Base-by-base conservation (phyloP, 371 early-diverging fungal species). In the Rozella allomycis region DNA sequence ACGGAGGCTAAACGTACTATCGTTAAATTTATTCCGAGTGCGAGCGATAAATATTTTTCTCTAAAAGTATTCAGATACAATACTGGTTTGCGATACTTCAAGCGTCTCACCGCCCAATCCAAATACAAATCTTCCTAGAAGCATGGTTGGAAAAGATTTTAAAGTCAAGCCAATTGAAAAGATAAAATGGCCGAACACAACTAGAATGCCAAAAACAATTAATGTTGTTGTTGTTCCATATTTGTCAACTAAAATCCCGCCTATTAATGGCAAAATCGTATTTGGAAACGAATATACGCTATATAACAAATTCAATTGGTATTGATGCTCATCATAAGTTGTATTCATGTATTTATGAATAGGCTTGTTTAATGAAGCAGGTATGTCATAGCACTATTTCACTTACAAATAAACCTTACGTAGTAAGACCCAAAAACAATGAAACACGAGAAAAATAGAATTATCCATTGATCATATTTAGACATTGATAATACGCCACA, bases 101-200 rank as follows among this genome's bases (percentile, higher is more conserved):
- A 74, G 56, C 25, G 61, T 57, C 38, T 73, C 77, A 16, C 74
- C 72, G 2, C 77, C 79, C 3, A 76, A 49, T 10, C 77, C 79
- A 46, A 70, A 66, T 3, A 75, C 26, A 17, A 70, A 35, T 4
- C 77, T 55, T 11, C 77, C 79, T 10, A 57, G 25, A 3, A 70
- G 34, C 62, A 75, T 64, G 1, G 54, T 19, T 31, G 39, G 33
- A 35, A 71, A 65, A 29, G 14, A 38, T n/a, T 51, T 43, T 8
- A 25, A 17, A 20, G 37, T 31, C 2, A 71, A 39, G 1, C 75
- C 79, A 3, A 53, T 25, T 7, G 65, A 43, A 26, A 72, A 67
- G 0, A 74, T 30, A 2, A 52, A 22, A 30, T 74, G 72, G 1
- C 79, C 79, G 19, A 60, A 18, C 10, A 61, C 46, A 14, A 74